Evolutionary conservation across 2,329 filamentous ascomycete genomes (phyloP).

Genomic region (Aureobasidium sp.): DNA sequence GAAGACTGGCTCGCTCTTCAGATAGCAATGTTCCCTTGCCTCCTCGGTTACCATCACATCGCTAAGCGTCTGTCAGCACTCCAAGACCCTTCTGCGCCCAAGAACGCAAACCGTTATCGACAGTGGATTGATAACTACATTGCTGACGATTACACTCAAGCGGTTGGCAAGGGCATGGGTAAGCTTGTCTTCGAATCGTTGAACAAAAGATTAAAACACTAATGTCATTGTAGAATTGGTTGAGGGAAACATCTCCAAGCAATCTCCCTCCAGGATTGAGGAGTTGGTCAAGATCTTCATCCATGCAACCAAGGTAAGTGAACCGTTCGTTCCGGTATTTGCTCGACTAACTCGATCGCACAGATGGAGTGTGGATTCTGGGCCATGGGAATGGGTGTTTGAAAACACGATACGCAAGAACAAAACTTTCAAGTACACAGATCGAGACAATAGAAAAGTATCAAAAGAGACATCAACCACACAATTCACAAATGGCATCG

Average conservation of each 20-base stretch:
- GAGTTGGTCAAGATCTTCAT: conserved; percentile 78
- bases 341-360: background rate
- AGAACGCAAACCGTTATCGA: conserved; percentile 54
- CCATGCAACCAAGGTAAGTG: conserved; percentile 68
- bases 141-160: conserved; percentile 66
- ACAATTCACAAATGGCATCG: too few relatives aligned
- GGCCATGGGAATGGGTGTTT: conserved; percentile 51
- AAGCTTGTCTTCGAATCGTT: conserved; percentile 22
- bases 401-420: background rate
- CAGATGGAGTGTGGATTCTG: conserved; percentile 69
- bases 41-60: conserved; percentile 80
- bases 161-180: conserved; percentile 63
- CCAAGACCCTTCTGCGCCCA: conserved; percentile 39
- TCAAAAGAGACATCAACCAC: background rate
- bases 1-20: conserved; percentile 85
- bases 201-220: background rate
- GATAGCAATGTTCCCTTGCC: conserved; percentile 73
- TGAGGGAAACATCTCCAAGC: conserved; percentile 63
- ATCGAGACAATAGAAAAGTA: background rate
- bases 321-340: background rate
- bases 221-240: conserved; percentile 49
- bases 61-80: conserved; percentile 60
- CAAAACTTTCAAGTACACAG: background rate
- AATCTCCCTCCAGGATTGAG: conserved; percentile 68
- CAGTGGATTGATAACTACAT: conserved; percentile 87